Conservation (phyloP, 371 early-diverging fungal species). For the Apophysomyces elegans region DNA sequence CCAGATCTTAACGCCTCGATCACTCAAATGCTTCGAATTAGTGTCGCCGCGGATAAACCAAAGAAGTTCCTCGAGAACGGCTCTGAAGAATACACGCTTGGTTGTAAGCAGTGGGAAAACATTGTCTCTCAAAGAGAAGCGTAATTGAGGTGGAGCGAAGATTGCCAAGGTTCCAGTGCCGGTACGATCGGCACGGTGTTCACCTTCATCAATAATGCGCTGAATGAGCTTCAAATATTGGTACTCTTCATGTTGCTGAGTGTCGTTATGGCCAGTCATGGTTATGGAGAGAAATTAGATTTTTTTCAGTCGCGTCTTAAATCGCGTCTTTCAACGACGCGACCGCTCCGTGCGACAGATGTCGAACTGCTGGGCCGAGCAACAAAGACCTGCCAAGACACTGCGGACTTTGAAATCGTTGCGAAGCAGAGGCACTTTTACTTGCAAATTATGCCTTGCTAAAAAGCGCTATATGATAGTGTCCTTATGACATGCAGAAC, state of each 20-base stretch:
- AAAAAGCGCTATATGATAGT: too few species aligned
- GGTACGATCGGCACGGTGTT: constrained; percentile 89
- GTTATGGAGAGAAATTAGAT: background rate
- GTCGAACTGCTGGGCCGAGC: too few species aligned
- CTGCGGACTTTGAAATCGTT: too few species aligned
- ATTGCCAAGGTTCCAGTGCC: constrained; percentile 96
- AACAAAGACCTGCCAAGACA: too few species aligned
- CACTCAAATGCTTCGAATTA: constrained; percentile 80
- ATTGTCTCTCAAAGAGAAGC: constrained; percentile 85
- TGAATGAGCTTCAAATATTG: constrained; percentile 92
- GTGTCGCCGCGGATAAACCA: constrained; percentile 98
- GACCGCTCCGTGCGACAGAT: too few species aligned
- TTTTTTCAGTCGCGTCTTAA: too few species aligned
- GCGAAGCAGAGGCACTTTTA: too few species aligned
- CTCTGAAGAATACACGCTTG: constrained; percentile 93
- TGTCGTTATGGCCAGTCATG: background rate
- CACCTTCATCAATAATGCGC: constrained; percentile 82
- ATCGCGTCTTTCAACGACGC: too few species aligned
- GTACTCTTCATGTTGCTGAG: constrained; percentile 74
- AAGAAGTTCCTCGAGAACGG: constrained; percentile 95
- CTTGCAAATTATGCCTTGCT: too few species aligned
- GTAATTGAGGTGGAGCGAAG: constrained; percentile 93
- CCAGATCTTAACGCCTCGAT: constrained; percentile 96
- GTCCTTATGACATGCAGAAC: too few species aligned
- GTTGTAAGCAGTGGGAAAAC: constrained; percentile 96